Conservation (phyloP, 2,329 filamentous ascomycete genomes). For the Amauroascus verrucosus region DNA sequence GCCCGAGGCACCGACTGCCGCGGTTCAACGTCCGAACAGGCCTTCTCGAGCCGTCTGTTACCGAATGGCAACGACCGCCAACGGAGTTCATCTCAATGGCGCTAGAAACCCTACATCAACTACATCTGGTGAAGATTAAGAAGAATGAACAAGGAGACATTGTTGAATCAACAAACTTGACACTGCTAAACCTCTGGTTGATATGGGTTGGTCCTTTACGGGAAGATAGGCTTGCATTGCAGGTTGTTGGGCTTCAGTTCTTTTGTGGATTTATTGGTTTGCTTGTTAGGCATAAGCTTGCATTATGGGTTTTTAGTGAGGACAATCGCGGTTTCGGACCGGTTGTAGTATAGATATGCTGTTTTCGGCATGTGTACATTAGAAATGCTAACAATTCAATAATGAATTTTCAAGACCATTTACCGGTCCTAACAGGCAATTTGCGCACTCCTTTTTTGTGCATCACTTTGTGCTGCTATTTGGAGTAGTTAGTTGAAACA, state of each 20-base stretch:
- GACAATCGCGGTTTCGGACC: slow-evolving; percentile 53
- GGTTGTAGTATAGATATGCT: not conserved
- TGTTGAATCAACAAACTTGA: slow-evolving; percentile 77
- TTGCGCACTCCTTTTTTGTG: too few relatives aligned
- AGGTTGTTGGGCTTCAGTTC: slow-evolving; percentile 70
- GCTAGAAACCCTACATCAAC: slow-evolving; percentile 57
- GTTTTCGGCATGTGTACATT: too few relatives aligned
- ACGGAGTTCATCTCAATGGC: slow-evolving; percentile 50
- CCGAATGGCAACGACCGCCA: slow-evolving; percentile 65
- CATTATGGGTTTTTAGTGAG: slow-evolving; percentile 76
- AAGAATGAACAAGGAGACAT: slow-evolving; percentile 60
- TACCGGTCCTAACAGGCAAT: too few relatives aligned
- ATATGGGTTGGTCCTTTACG: slow-evolving; percentile 87
- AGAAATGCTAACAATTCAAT: too few relatives aligned
- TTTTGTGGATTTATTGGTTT: slow-evolving; percentile 68
- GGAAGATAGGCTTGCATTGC: slow-evolving; percentile 71
- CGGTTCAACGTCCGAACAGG: slow-evolving; percentile 78
- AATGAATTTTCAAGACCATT: too few relatives aligned
- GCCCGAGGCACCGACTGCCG: slow-evolving; percentile 83
- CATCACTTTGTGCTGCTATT: too few relatives aligned
- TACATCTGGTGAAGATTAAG: slow-evolving; percentile 59
- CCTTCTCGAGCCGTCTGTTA: slow-evolving; percentile 75
- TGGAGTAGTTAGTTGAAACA: too few relatives aligned
- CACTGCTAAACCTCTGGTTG: slow-evolving; percentile 89
- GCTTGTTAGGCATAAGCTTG: slow-evolving; percentile 74